phyloP scores from a whole-genome alignment of 2,329 filamentous ascomycete genomes.

The Colletotrichum sp. region DNA sequence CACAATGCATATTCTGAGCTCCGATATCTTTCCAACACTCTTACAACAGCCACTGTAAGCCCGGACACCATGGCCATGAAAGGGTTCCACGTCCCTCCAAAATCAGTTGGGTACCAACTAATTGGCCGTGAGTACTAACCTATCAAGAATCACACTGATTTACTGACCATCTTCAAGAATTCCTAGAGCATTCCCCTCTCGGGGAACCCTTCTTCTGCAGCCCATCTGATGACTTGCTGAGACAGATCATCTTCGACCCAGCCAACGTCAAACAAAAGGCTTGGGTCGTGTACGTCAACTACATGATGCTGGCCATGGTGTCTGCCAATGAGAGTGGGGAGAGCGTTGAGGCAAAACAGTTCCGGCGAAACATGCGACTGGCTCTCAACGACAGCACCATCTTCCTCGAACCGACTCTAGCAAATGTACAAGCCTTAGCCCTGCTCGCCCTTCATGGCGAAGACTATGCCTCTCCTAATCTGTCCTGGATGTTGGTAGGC shows the following conservation, averaged over 20 bases:
- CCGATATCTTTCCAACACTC: not conserved
- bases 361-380: not conserved
- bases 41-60: not conserved
- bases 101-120: not conserved
- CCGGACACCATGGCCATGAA: not conserved
- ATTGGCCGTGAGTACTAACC: not conserved
- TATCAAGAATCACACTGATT: too few species aligned
- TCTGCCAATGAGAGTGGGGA: not conserved
- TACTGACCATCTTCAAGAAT: not conserved
- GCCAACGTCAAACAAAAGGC: not conserved
- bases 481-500: conserved; percentile 1
- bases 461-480: not conserved
- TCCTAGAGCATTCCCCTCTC: not conserved
- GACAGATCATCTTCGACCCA: not conserved
- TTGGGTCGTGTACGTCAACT: not conserved
- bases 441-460: not conserved
- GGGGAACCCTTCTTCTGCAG: not conserved
- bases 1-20: not conserved
- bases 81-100: not conserved
- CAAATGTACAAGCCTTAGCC: not conserved
- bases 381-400: not conserved
- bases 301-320: not conserved
- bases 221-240: not conserved
- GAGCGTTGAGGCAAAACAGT: not conserved
- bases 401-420: not conserved